Conservation (phyloP, 495 filamentous ascomycete species). For the Aspergillus heteromorphus region DNA sequence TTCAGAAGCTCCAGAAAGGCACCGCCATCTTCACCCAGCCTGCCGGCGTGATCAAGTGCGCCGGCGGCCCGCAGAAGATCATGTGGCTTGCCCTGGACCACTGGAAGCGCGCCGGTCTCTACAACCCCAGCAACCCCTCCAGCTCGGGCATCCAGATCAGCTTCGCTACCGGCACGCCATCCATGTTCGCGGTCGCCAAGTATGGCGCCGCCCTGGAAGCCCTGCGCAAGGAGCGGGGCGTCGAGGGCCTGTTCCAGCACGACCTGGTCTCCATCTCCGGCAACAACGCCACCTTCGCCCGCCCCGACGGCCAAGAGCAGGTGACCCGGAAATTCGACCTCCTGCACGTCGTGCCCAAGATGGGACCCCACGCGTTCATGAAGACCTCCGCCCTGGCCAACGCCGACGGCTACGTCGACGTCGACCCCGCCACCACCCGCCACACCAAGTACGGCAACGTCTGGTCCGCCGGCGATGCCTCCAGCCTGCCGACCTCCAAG, state of each 20-base stretch:
- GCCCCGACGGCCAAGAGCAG: slow-evolving; percentile 36
- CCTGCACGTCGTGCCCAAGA: slow-evolving; percentile 58
- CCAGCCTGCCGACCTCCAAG: slow-evolving; percentile 62
- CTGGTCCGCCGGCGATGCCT: slow-evolving; percentile 65
- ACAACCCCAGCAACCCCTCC: slow-evolving; percentile 38
- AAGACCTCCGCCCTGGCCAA: slow-evolving; percentile 55
- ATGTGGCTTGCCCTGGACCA: slow-evolving; percentile 67
- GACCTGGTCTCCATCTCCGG: slow-evolving; percentile 59
- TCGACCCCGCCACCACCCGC: slow-evolving; percentile 54
- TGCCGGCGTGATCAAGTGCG: slow-evolving; percentile 61
- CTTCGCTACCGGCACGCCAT: slow-evolving; percentile 57
- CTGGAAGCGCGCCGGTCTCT: slow-evolving; percentile 57
- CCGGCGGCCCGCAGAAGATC: slow-evolving; percentile 64
- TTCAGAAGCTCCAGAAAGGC: slow-evolving; percentile 51
- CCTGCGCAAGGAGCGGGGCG: slow-evolving; percentile 56
- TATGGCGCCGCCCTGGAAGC: slow-evolving; percentile 57
- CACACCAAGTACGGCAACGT: slow-evolving; percentile 60
- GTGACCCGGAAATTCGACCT: slow-evolving; percentile 54
- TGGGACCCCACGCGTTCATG: slow-evolving; percentile 54
- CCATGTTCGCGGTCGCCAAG: slow-evolving; percentile 67
- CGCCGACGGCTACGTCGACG: slow-evolving; percentile 59
- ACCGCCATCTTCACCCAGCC: slow-evolving; percentile 67
- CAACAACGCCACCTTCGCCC: slow-evolving; percentile 49
- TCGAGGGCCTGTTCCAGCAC: slow-evolving; percentile 62
- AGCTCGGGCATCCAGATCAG: slow-evolving; percentile 52